Base-by-base conservation (phyloP, 148 eudicot genomes). In the Camellia sinensis region DNA sequence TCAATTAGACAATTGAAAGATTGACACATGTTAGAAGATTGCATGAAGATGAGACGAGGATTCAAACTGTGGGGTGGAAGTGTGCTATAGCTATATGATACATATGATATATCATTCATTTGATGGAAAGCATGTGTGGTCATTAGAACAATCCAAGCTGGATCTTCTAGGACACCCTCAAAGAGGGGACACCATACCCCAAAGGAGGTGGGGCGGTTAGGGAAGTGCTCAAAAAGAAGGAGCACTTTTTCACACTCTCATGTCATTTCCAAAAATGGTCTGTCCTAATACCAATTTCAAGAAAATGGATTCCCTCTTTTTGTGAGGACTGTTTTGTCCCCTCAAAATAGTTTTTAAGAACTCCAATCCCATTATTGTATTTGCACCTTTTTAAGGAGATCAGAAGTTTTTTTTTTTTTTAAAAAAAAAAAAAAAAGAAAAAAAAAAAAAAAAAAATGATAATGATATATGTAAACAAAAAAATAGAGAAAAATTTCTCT, bases 271-370 rank as follows among this genome's bases (percentile, higher is more conserved):
- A 29, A 29, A 29, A 29, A 78, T 59, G 61, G 52, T 67, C 73
- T 13, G 61, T 52, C n/a, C n/a, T 11, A 22, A 14, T 53, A 43
- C 62, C 80, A 56, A 46, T 67, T 75, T 79, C 82, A 79, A 75
- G 85, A 76, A 69, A 75, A 63, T 80, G 85, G 80, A 80, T 29
- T 29, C 78, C 73, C 18, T 73, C 53, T 37, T 78, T 63, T 83
- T 54, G 6, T 52, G 71, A 60, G 80, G 78, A 73, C 61, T 62
- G 72, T 71, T 60, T 71, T 83, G 84, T 82, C 74, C 76, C 77
- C 80, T 54, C 13, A 13, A n/a, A 61, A 61, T 46, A 19, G 67
- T 48, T 52, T 65, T 29, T 9, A 2, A 7, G 46, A 29, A 29
- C 37, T 29, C 37, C 37, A 29, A 29, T 29, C 37, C 37, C 37